These are phyloP conservation scores for Solanum tarapatanum DNA, from an alignment of 257 asterid species.

Conservation along the genomic window DNA sequence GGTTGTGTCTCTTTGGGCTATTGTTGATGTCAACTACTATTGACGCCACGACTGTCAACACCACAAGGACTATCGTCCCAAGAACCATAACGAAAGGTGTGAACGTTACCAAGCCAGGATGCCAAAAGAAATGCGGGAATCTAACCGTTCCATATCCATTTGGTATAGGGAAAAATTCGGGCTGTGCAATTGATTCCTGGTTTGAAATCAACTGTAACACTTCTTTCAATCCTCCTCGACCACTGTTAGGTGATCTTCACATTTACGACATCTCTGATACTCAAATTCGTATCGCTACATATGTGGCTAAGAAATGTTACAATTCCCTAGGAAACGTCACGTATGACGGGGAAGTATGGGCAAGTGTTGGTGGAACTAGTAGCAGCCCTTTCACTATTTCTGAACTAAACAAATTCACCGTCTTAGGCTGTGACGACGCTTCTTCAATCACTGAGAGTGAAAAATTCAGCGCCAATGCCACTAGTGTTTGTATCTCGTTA, in stretches of 20 bases:
- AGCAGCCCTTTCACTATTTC: conserved; percentile 41
- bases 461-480: conserved; percentile 16
- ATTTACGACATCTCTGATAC: conserved; percentile 39
- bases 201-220: conserved; percentile 38
- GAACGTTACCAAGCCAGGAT: conserved; percentile 25
- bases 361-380: not conserved
- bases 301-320: conserved; percentile 36
- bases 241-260: conserved; percentile 12
- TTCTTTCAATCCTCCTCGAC: conserved; percentile 35
- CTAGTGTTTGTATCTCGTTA: conserved; percentile 38
- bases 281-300: conserved; percentile 34
- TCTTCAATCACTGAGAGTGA: conserved; percentile 5
- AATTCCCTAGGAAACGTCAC: conserved; percentile 11
- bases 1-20: not conserved
- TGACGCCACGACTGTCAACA: not conserved
- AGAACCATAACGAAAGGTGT: conserved; percentile 7
- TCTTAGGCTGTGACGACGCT: conserved; percentile 53
- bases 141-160: conserved; percentile 35
- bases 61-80: not conserved
- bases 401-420: conserved; percentile 29
- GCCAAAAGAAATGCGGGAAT: conserved; percentile 20
- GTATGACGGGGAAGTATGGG: not conserved
- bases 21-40: not conserved
- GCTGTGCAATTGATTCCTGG: conserved; percentile 14
- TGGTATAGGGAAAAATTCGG: conserved; percentile 19